These are phyloP conservation scores for Colletotrichum zoysiae DNA, from an alignment of 2,329 filamentous ascomycete genomes.

Conservation along the genomic window DNA sequence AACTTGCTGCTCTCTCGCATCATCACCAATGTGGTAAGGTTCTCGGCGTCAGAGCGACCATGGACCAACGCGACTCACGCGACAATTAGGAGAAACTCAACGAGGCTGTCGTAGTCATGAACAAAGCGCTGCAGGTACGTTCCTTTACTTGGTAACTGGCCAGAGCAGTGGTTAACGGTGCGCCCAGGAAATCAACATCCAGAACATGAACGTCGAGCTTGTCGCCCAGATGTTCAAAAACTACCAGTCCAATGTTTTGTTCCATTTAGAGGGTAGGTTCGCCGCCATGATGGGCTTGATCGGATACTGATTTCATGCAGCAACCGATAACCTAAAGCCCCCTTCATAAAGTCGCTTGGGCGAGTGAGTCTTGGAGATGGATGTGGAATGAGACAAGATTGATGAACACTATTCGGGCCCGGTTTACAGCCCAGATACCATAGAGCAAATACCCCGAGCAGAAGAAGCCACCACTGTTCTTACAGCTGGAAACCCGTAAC, in stretches of 20 bases:
- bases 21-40: slow-evolving; percentile 93
- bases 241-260: slow-evolving; percentile 97
- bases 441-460: slow-evolving; percentile 11
- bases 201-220: slow-evolving; percentile 98
- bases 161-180: background rate
- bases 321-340: slow-evolving; percentile 72
- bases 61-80: slow-evolving; percentile 33
- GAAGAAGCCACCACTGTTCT: slow-evolving; percentile 7
- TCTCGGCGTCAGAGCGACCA: background rate
- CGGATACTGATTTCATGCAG: slow-evolving; percentile 8
- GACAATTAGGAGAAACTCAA: slow-evolving; percentile 89
- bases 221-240: slow-evolving; percentile 99
- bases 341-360: slow-evolving; percentile 66
- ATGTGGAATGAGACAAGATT: slow-evolving; percentile 36
- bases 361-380: background rate
- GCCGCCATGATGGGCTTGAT: background rate
- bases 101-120: slow-evolving; percentile 91
- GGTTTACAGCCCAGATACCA: background rate
- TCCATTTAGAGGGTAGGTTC: slow-evolving; percentile 89
- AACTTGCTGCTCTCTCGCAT: slow-evolving; percentile 92
- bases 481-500: background rate
- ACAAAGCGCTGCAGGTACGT: slow-evolving; percentile 85
- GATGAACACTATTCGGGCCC: slow-evolving; percentile 4
- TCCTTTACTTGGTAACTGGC: background rate
- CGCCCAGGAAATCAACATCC: slow-evolving; percentile 90